Base-by-base conservation (phyloP, 345 rosid species). In the Acer campestre region DNA sequence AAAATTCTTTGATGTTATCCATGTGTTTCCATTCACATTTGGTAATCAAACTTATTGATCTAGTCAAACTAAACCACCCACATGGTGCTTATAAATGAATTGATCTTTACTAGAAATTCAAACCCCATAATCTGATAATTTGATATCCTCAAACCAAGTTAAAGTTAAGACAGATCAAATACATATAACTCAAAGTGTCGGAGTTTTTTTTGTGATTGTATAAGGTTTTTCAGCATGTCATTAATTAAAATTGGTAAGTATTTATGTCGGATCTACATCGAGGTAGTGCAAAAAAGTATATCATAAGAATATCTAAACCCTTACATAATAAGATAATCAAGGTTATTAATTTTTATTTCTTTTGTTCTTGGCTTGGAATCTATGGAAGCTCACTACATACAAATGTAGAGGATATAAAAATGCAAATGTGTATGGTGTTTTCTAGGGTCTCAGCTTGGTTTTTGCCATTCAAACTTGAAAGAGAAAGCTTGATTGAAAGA, bases 331-430 rank as follows among this genome's bases (percentile, higher is more conserved):
- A 7, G 6, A 7, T 53, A 53, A 53, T 4, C 4, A 16, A 53
- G 58, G 58, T 53, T 14, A 53, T 53, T 53, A 16, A 16, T 13
- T 49, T 3, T 49, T 14, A 2, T 49, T 3, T 2, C 13, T 49
- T 49, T 49, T 49, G 18, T 49, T 53, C 1, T 59, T 14, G 66
- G 76, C 10, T 61, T 23, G 35, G 55, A 55, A 75, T 75, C 64
- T 31, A 51, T 23, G 3, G 20, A 75, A 64, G 17, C 42, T 20
- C 51, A 35, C 25, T 51, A 20, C n/a, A n/a, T 31, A 49, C 78
- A 63, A 74, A 46, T 6, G 4, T 3, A 53, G 48, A 9, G 51
- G n/a, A 64, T 11, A 35, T 31, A 49, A 25, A 29, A 25, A 29
- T 49, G 10, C 7, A 73, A 62, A 2, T 29, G 20, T 65, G n/a